Percentiles rank a stretch among this genome's conserved stretches.
These are phyloP conservation scores for Adansonia rubrostipa DNA, from an alignment of 441 rosid genomes.

Conservation along the genomic window DNA sequence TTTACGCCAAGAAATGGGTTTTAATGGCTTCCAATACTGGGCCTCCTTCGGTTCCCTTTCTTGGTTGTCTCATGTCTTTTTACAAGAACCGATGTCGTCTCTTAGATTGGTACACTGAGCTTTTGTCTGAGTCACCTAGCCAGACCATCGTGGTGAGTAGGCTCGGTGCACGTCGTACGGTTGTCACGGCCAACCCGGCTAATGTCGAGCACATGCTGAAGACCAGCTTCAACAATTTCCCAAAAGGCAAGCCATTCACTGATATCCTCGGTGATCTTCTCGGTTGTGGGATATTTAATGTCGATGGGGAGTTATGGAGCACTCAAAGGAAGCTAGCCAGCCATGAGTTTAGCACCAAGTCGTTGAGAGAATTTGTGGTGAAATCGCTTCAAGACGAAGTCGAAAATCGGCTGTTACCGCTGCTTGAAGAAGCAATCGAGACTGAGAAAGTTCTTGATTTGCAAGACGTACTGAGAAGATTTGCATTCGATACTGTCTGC, in stretches of 20 bases:
- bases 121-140: conserved; percentile 56
- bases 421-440: conserved; percentile 45
- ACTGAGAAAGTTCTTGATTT: conserved; percentile 43
- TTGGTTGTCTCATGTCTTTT: conserved; percentile 71
- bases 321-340: conserved; percentile 75
- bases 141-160: conserved; percentile 57
- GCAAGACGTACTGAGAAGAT: conserved; percentile 66
- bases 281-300: conserved; percentile 74
- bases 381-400: conserved; percentile 54
- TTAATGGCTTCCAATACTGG: background rate
- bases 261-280: conserved; percentile 79
- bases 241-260: conserved; percentile 78
- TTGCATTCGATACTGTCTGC: conserved; percentile 53
- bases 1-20: background rate
- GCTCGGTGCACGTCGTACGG: conserved; percentile 62
- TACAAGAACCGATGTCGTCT: conserved; percentile 63
- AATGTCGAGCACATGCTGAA: conserved; percentile 77
- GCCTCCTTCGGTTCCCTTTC: conserved; percentile 66
- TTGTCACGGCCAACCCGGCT: conserved; percentile 67
- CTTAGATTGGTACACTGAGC: conserved; percentile 73
- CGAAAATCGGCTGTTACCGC: conserved; percentile 50
- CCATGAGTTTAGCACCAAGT: conserved; percentile 70
- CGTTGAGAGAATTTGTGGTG: conserved; percentile 58
- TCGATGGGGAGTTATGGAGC: conserved; percentile 75
- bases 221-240: conserved; percentile 66